phyloP scores from a whole-genome alignment of 2,329 filamentous ascomycete species.

The Penicillium olsonii region DNA sequence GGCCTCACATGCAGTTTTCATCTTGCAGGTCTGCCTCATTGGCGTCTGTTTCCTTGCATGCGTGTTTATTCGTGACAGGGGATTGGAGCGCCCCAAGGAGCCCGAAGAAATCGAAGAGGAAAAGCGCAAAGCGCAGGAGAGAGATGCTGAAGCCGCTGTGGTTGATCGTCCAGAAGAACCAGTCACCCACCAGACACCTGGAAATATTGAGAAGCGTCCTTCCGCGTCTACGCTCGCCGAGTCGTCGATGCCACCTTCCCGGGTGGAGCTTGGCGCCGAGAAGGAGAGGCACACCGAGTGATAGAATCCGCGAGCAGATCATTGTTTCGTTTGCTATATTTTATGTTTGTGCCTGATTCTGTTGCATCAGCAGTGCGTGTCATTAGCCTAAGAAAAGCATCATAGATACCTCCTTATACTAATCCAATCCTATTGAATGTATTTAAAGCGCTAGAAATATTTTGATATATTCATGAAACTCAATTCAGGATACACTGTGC shows the following conservation, averaged over 20 bases:
- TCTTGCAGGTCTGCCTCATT: slow-evolving; percentile 57
- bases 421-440: not conserved
- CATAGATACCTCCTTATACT: not conserved
- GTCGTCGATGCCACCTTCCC: slow-evolving; percentile 16
- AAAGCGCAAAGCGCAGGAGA: slow-evolving; percentile 30
- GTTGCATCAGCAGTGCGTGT: slow-evolving; percentile 13
- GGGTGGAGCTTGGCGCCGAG: slow-evolving; percentile 4
- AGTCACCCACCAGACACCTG: slow-evolving; percentile 1
- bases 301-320: not conserved
- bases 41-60: slow-evolving; percentile 54
- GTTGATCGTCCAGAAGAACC: slow-evolving; percentile 2
- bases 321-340: not conserved
- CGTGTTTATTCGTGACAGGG: slow-evolving; percentile 54
- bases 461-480: too few relatives aligned
- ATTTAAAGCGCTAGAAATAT: too few relatives aligned
- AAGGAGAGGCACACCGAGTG: not conserved
- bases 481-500: too few relatives aligned
- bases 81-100: slow-evolving; percentile 43
- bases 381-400: slow-evolving; percentile 6
- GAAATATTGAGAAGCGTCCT: slow-evolving; percentile 11
- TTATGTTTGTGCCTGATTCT: slow-evolving; percentile 3
- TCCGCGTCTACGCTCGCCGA: slow-evolving; percentile 18
- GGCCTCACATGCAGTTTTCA: slow-evolving; percentile 59
- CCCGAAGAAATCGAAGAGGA: slow-evolving; percentile 29
- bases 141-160: slow-evolving; percentile 19